Evolutionary conservation across 768 basidiomycete species (phyloP).

Genomic region (Trametes maxima): DNA sequence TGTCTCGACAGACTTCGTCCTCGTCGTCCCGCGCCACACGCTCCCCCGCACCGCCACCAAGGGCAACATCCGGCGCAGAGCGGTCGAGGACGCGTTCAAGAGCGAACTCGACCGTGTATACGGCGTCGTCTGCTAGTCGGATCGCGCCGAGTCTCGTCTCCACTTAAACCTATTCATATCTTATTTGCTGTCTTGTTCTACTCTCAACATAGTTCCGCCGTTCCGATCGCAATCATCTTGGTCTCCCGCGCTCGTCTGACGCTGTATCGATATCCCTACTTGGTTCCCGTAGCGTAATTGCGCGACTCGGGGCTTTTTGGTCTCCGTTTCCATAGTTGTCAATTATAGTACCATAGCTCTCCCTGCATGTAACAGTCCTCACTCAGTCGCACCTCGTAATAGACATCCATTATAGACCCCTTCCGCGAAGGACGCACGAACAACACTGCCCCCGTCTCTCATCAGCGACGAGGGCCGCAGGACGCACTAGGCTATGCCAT

Average conservation of each 20-base stretch:
- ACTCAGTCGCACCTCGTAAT: too few relatives aligned
- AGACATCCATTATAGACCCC: too few relatives aligned
- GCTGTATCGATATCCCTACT: background rate
- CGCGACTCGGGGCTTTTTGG: too few relatives aligned
- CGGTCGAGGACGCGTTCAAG: conserved; percentile 70
- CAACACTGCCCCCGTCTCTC: too few relatives aligned
- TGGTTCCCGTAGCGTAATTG: background rate
- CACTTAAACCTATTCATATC: conserved; percentile 11
- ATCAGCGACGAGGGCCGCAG: too few relatives aligned
- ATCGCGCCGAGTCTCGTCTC: background rate
- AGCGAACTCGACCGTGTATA: conserved; percentile 62
- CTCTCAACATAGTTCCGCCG: background rate
- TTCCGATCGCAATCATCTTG: background rate
- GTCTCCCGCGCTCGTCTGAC: background rate
- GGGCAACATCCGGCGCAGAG: conserved; percentile 77
- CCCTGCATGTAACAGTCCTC: too few relatives aligned
- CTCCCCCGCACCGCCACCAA: conserved; percentile 80
- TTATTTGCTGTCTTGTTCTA: background rate
- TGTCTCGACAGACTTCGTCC: conserved; percentile 62
- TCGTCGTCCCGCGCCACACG: conserved; percentile 63
- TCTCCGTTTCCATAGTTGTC: background rate
- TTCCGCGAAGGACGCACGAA: too few relatives aligned
- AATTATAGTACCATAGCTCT: too few relatives aligned
- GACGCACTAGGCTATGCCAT: background rate
- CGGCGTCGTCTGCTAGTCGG: conserved; percentile 22